Evolutionary conservation across 1,284 basidiomycete genomes (phyloP), one percentile per base, ranked within the genome.

Genomic region (Apiotrichum veenhuisii): DNA sequence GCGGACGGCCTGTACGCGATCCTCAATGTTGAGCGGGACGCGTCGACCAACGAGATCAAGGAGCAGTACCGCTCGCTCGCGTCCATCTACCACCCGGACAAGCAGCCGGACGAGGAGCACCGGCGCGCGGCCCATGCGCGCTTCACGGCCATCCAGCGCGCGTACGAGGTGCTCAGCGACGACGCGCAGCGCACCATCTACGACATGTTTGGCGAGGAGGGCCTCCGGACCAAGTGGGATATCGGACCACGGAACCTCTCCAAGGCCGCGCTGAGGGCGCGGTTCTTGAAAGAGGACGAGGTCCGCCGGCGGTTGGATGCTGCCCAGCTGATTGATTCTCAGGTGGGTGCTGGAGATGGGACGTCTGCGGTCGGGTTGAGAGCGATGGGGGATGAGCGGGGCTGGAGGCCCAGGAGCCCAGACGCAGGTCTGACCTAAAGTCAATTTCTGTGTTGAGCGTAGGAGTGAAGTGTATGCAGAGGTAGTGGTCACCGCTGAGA

Each of bases 201-300:
- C 61, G 82, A 83, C 62, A 63, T 80, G 46, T 78, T 82, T 50
- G 82, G 82, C 2, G 79, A 80, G 59, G 77, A 79, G 44, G 82
- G 82, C 0, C 63, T 83, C 41, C 74, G 77, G 56, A 78, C 79
- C 2, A 71, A 66, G 12, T 81, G 78, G 79, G 74, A 79, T 54
- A 68, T 82, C 9, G 77, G 78, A 27, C 72, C 72, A 38, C 72
- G 68, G 46, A 73, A 77, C 12, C 77, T 78, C 64, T 73, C 76
- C 2, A 69, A 75, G 1, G 73, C 71, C 1, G 52, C 72, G 72
- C 63, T 80, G 37, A 64, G 72, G 17, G 70, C 69, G 15, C 79
- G 80, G 60, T 80, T 79, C 47, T 74, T 78, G 58, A 65, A 72
- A 15, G 72, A 80, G 55, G 71, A 71, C 1, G 67, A 76, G 15